Base-by-base conservation (phyloP, 2,329 filamentous ascomycete species). In the Fusarium goolgardi region DNA sequence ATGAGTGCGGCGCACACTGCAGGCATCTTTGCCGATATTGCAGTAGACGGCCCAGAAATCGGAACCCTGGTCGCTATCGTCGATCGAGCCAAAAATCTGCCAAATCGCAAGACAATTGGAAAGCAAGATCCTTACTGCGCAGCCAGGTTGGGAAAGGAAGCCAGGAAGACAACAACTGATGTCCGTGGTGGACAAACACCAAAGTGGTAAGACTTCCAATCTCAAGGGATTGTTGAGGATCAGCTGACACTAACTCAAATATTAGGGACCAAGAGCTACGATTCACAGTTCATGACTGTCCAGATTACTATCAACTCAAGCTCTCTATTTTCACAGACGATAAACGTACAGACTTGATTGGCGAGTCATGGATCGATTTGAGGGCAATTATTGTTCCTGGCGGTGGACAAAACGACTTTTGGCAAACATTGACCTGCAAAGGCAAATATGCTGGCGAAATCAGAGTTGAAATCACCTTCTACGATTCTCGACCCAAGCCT, bases 71-170 rank as follows among this genome's bases (percentile, higher is more conserved):
- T 99, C 46, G 87, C 94, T 59, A 90, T 99, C 74, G 88, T 98
- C 75, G 96, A 99, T 81, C 88, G 94, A 71, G 96, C 94, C 53
- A 98, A 97, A 87, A 99, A 99, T 78, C 82, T 99, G 71, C 96
- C 96, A 51, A 99, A 99, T 81, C 84, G 94, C 72, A 97, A 97
- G 83, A 96, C 94, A 8, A 97, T 99, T 84, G 96, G 96, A 57
- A 99, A 99, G 81, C 96, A 99, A 82, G 94, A 98, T 77, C 95
- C 96, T 0, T 99, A 98, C 80, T 97, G 94, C 80, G 96, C 96
- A 37, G 94, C 94, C 32, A 86, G 96, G 55, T 82, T 99, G 45
- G 96, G 95, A 34, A 99, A 99, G 79, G 94, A 98, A 80, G 96
- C 96, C 47, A 97, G 96, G 83, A 97, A 97, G 85, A 99, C 96